Evolutionary conservation across 495 filamentous ascomycete species (phyloP).

Genomic region (Hypoxylon fragiforme): DNA sequence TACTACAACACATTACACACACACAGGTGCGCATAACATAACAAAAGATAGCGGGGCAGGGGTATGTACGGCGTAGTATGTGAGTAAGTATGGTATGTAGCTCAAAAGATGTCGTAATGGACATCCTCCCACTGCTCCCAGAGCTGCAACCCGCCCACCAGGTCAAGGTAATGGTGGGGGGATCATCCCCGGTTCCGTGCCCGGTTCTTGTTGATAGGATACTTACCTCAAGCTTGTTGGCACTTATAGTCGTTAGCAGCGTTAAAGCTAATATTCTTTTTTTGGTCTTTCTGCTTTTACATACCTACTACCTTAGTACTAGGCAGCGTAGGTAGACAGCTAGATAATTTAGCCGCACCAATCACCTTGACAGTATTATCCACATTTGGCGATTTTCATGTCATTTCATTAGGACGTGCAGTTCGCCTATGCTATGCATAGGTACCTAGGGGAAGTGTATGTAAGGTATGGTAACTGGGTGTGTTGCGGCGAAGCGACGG

Average conservation of each 20-base stretch:
- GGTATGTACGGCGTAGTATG: background rate
- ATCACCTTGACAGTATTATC: conserved; percentile 14
- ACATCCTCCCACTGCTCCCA: background rate
- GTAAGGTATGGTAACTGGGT: background rate
- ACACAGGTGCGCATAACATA: background rate
- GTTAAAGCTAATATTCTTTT: no score
- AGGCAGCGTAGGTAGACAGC: no score
- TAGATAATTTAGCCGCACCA: conserved; percentile 32
- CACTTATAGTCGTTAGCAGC: conserved; percentile 7
- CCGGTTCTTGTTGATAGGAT: conserved; percentile 12
- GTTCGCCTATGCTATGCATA: conserved; percentile 12
- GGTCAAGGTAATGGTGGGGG: conserved; percentile 19
- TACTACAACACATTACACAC: background rate
- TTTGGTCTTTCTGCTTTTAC: no score
- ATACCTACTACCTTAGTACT: conserved; percentile 14
- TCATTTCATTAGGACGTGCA: background rate
- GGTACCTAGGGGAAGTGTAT: conserved; percentile 15
- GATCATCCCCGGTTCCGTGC: conserved; percentile 21
- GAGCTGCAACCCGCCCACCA: conserved; percentile 18
- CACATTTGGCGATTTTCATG: conserved; percentile 3
- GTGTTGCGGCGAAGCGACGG: conserved; percentile 7
- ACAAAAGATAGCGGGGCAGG: conserved; percentile 15
- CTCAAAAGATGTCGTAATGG: conserved; percentile 17
- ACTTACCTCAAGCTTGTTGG: no score
- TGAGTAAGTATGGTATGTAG: background rate